Evolutionary conservation across 1,284 basidiomycete species (phyloP), one percentile per base, ranked within the genome.

Genomic region (Cryptococcus depauperatus): DNA sequence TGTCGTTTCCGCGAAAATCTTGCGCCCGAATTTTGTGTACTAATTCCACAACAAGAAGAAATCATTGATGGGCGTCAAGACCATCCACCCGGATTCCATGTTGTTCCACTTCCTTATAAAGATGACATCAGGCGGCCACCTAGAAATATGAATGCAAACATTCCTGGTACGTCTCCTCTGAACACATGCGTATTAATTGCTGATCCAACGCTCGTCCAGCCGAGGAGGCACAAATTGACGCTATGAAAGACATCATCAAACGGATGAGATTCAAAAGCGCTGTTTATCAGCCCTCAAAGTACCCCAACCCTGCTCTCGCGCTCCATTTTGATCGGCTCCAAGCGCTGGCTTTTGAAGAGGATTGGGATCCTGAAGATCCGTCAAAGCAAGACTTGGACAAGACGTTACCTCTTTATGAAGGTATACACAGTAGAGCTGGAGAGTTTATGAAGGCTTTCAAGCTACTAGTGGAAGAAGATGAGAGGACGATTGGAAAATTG

Each of bases 261-360:
- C 85, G 86, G 61, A 73, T 92, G 30, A 79, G 78, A 30, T 75
- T 88, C 52, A 88, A 86, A 71, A 80, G 81, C 46, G 81, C 82
- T 37, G 71, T 77, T 43, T 97, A 95, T 72, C 78, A 82, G 22
- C 86, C 91, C 2, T 88, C 93, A 63, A 81, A 82, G 23, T 91
- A 87, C 64, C 89, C 89, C 2, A 98, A 97, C 68, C 93, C 93
- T 62, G 74, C 71, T 0, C 76, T 96, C 45, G 82, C 82, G 9
- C 87, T 82, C 58, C 89, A 95, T 65, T 90, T 93, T 64, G 83
- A 80, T 8, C 86, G 91, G 61, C 77, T 96, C 3, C 83, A 95
- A 72, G 88, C 90, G 13, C 83, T 81, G 42, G 92, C 92, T 0
- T 93, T 96, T 68, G 82, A 85, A 42, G 86, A 92, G 64, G 80